These are phyloP conservation scores for Suillus plorans DNA, from an alignment of 768 basidiomycete species.

Conservation along the genomic window DNA sequence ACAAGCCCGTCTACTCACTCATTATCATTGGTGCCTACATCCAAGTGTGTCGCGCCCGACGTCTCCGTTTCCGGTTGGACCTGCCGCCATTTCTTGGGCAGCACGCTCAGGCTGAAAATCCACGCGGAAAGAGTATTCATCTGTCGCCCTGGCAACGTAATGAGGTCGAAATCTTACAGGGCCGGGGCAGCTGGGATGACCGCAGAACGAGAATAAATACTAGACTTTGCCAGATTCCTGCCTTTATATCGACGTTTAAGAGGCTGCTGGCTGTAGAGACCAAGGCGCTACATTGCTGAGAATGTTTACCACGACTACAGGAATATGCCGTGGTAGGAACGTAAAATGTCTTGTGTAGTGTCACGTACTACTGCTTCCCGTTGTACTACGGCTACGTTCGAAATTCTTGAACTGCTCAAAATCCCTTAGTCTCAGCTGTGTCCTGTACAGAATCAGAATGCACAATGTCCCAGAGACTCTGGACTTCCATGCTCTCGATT, in stretches of 20 bases:
- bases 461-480: too few relatives aligned
- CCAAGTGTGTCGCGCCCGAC: not conserved
- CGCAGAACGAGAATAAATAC: not conserved
- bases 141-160: not conserved
- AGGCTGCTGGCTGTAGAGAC: not conserved
- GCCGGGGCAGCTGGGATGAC: not conserved
- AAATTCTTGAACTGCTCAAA: too few relatives aligned
- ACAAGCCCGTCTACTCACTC: not conserved
- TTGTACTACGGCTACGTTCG: slow-evolving; percentile 27
- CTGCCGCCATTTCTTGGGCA: not conserved
- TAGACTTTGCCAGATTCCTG: not conserved
- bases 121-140: too few relatives aligned
- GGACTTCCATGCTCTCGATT: too few relatives aligned
- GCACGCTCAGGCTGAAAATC: too few relatives aligned
- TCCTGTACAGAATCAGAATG: too few relatives aligned
- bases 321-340: too few relatives aligned
- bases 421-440: too few relatives aligned
- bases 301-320: too few relatives aligned
- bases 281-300: too few relatives aligned
- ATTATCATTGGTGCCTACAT: not conserved
- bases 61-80: not conserved
- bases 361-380: slow-evolving; percentile 79
- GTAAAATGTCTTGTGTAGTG: too few relatives aligned
- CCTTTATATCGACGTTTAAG: not conserved
- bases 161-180: slow-evolving; percentile 27